phyloP scores from a whole-genome alignment of 1,284 basidiomycete species.

The Ganoderma leucocontextum region DNA sequence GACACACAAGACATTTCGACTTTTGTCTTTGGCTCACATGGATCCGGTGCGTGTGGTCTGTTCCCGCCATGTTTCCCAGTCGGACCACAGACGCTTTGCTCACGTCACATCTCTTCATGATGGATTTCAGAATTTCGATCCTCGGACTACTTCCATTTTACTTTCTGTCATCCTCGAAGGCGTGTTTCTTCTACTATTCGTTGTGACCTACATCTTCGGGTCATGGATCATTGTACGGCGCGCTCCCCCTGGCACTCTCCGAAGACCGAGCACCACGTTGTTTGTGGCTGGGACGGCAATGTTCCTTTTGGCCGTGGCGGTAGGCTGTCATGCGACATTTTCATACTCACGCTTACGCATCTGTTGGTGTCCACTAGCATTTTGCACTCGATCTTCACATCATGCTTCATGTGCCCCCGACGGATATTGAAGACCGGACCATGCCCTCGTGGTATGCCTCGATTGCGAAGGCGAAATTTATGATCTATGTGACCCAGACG shows the following conservation, averaged over 20 bases:
- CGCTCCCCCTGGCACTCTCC: background rate
- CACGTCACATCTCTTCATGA: background rate
- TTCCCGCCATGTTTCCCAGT: background rate
- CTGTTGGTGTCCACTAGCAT: background rate
- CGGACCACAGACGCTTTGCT: background rate
- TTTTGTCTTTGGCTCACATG: background rate
- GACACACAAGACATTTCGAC: background rate
- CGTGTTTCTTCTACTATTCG: background rate
- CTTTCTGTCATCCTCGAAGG: conserved; percentile 4
- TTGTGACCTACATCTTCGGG: conserved; percentile 1
- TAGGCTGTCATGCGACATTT: background rate
- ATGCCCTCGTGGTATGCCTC: background rate
- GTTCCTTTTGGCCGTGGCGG: background rate
- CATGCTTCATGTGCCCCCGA: background rate
- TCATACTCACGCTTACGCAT: background rate
- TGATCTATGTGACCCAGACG: conserved; percentile 6
- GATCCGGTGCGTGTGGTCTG: background rate
- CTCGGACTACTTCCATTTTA: background rate
- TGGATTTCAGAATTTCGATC: background rate
- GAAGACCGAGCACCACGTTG: background rate
- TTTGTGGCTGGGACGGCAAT: conserved; percentile 2
- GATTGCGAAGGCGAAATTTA: background rate
- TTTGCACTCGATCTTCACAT: conserved; percentile 3
- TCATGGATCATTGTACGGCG: background rate
- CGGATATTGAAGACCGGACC: background rate